phyloP scores from a whole-genome alignment of 139 green algal genomes.

The Pleodorina starrii region DNA sequence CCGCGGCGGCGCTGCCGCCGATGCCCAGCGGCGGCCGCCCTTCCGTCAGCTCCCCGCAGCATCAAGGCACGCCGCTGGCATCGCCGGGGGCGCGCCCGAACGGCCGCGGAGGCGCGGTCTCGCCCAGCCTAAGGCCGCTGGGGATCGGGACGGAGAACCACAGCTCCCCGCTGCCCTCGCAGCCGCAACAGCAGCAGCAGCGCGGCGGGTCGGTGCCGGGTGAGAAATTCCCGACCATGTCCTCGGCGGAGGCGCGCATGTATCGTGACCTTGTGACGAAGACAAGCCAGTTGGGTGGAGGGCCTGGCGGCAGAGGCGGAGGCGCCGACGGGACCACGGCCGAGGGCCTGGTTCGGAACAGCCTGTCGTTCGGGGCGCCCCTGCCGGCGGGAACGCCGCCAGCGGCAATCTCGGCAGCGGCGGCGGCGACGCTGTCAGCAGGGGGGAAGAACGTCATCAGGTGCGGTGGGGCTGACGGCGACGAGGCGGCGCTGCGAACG shows the following conservation, averaged over 20 bases:
- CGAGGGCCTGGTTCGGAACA: slow-evolving; percentile 5
- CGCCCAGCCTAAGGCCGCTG: no score
- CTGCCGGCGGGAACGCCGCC: not conserved
- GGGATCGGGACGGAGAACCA: not conserved
- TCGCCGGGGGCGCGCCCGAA: not conserved
- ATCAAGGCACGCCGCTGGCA: no score
- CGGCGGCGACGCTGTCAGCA: not conserved
- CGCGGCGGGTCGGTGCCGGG: not conserved
- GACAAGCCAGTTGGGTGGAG: not conserved
- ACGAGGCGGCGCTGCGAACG: no score
- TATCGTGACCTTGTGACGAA: slow-evolving; percentile 8
- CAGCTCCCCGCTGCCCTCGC: slow-evolving; percentile 1
- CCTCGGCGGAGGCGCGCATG: slow-evolving; percentile 31
- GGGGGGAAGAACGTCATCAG: not conserved
- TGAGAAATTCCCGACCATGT: slow-evolving; percentile 33
- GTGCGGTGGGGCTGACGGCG: no score
- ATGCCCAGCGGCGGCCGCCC: no score
- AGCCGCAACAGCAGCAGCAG: not conserved
- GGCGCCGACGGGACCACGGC: not conserved
- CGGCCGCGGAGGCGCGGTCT: not conserved
- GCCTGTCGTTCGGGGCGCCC: not conserved
- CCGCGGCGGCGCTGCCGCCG: no score
- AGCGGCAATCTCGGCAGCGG: not conserved
- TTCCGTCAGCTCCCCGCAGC: no score
- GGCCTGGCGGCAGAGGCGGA: not conserved